A percentile compares a stretch with the other conserved stretches of the same genome.
These are phyloP conservation scores for Penicillium flavigenum DNA, from an alignment of 495 filamentous ascomycete species.

Conservation along the genomic window DNA sequence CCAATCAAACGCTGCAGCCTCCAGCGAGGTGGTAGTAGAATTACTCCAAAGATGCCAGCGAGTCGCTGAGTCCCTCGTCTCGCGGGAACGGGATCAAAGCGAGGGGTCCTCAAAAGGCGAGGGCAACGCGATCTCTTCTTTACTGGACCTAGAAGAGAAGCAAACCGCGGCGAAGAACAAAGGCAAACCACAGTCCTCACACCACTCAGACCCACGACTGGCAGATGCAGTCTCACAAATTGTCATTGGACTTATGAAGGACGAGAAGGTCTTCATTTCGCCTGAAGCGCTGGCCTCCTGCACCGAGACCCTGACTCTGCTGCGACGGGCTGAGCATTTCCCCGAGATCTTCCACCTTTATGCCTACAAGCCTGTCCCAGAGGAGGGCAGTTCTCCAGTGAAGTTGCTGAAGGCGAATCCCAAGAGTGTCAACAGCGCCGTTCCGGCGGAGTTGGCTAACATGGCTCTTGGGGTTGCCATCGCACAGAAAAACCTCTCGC, in stretches of 20 bases:
- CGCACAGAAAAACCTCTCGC: constrained; percentile 66
- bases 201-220: constrained; percentile 24
- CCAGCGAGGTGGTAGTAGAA: constrained; percentile 40
- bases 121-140: constrained; percentile 47
- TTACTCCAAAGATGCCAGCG: constrained; percentile 47
- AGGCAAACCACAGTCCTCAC: constrained; percentile 18
- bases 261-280: constrained; percentile 81
- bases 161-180: constrained; percentile 16
- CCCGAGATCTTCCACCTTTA: constrained; percentile 80
- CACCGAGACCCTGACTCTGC: constrained; percentile 66
- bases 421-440: constrained; percentile 63
- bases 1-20: constrained; percentile 36
- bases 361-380: constrained; percentile 75
- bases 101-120: constrained; percentile 22
- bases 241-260: constrained; percentile 64
- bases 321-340: constrained; percentile 69
- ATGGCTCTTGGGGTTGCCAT: constrained; percentile 76
- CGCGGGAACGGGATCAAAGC: constrained; percentile 28
- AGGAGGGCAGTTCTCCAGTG: constrained; percentile 55
- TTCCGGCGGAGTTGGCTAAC: constrained; percentile 64
- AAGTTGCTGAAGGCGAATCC: constrained; percentile 64
- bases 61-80: constrained; percentile 38
- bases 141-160: constrained; percentile 54
- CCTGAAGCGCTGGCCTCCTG: constrained; percentile 66
- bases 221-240: constrained; percentile 50